Base-by-base conservation (phyloP, 495 filamentous ascomycete genomes). In the Xylaria venustula region DNA sequence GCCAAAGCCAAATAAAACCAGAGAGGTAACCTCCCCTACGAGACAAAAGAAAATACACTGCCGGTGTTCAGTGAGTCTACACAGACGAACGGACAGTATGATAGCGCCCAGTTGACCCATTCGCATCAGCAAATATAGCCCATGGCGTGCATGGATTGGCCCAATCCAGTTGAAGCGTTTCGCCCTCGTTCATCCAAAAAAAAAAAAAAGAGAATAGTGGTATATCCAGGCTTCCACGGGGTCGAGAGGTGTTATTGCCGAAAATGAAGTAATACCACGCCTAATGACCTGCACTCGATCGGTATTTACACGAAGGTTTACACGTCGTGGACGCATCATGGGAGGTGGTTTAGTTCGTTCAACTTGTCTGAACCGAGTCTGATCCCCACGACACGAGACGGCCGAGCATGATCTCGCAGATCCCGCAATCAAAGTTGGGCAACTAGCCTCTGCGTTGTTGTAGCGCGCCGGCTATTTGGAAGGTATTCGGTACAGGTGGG, bases 401-500 rank as follows among this genome's bases (percentile, higher is more conserved):
- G 20, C n/a, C 11, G 17, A 45, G 32, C 30, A 58, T 50, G 1
- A 34, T 49, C 45, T 48, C 32, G 20, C 56, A 61, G 58, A 61
- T 42, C n/a, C 58, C 58, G 41, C 58, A 61, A 47, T 34, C 40
- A 14, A 54, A 30, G 23, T 30, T n/a, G 26, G 50, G 50, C 58
- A 61, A 61, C 58, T 61, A 69, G 32, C 64, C 50, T 20, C 69
- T 60, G n/a, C 69, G 64, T 23, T 62, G 59, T 25, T 47, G 54
- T 23, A 71, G 47, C 1, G 52, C 58, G 1, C 69, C 69, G 7
- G 62, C 50, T 25, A 71, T 69, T 19, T 50, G 64, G 1, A 72
- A 28, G 5, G 72, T 66, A 54, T 77, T 67, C 53, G 72, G 68
- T 17, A 79, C 54, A 0, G 71, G 64, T 12, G 78, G 78, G 20